Evolutionary conservation across 192 early-diverging fungal genomes (phyloP).

Genomic region (Lobosporangium transversale): DNA sequence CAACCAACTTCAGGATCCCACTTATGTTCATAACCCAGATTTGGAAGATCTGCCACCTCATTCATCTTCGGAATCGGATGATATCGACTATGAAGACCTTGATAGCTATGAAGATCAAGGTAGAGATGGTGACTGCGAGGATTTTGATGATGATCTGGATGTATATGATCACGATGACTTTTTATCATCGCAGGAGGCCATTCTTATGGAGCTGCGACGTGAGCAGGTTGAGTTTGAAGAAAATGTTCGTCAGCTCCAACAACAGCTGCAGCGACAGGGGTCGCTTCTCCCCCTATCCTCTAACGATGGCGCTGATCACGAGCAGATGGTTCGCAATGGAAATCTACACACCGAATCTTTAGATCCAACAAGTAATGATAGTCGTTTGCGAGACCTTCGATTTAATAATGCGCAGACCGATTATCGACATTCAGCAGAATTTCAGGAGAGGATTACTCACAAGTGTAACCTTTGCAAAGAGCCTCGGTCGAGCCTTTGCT

Average conservation of each 20-base stretch:
- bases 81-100: constrained; percentile 20
- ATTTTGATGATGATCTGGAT: constrained; percentile 32
- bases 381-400: not conserved
- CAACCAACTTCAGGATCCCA: not conserved
- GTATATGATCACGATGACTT: constrained; percentile 41
- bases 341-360: not conserved
- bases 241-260: constrained; percentile 41
- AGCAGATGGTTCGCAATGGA: not conserved
- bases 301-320: constrained; percentile 6
- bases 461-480: constrained; percentile 16
- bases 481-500: constrained; percentile 22
- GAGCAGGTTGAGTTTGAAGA: constrained; percentile 52
- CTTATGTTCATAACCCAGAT: not conserved
- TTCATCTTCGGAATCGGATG: constrained; percentile 21
- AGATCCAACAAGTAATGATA: not conserved
- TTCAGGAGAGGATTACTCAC: not conserved
- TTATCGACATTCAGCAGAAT: not conserved
- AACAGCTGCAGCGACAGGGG: constrained; percentile 34
- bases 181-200: constrained; percentile 37
- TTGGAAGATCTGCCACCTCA: constrained; percentile 1
- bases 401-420: not conserved
- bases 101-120: constrained; percentile 19
- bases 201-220: constrained; percentile 42
- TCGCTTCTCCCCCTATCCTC: constrained; percentile 21
- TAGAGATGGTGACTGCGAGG: constrained; percentile 22